Evolutionary conservation across 768 basidiomycete genomes (phyloP).

Genomic region (Trametes sanguinea): DNA sequence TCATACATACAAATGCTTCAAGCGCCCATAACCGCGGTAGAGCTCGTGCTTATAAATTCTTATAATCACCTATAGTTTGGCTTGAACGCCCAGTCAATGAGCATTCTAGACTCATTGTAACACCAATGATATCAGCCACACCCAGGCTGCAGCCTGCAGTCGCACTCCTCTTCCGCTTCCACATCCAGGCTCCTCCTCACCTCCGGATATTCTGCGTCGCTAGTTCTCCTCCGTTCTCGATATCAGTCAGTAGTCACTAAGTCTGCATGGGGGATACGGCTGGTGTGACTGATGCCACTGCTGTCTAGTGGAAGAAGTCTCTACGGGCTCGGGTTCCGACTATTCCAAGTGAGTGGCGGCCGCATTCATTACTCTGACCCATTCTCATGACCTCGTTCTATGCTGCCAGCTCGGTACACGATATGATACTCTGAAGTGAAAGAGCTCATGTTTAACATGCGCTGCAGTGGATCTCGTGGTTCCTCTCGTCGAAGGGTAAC

Average conservation of each 20-base stretch:
- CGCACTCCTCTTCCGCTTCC: background rate
- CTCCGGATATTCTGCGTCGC: no score
- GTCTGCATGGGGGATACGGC: background rate
- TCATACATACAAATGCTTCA: no score
- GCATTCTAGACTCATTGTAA: no score
- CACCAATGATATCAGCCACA: no score
- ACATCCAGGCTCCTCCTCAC: background rate
- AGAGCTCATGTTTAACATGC: background rate
- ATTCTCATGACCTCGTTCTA: constrained; percentile 9
- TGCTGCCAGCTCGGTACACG: constrained; percentile 24
- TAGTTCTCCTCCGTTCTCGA: background rate
- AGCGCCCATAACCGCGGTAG: no score
- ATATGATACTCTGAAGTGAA: no score
- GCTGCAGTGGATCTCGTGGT: constrained; percentile 96
- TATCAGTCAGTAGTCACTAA: background rate
- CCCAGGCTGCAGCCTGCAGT: background rate
- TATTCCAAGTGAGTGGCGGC: constrained; percentile 79
- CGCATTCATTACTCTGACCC: background rate
- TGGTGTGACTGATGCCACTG: background rate
- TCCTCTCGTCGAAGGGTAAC: constrained; percentile 94
- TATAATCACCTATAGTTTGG: no score
- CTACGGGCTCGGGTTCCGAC: constrained; percentile 92
- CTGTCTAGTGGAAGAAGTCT: constrained; percentile 75
- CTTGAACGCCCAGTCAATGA: no score
- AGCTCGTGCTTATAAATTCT: no score